Percentiles rank a stretch among this genome's conserved stretches.
Conservation (phyloP, 2,329 filamentous ascomycete genomes). For the Grosmannia serpens region DNA sequence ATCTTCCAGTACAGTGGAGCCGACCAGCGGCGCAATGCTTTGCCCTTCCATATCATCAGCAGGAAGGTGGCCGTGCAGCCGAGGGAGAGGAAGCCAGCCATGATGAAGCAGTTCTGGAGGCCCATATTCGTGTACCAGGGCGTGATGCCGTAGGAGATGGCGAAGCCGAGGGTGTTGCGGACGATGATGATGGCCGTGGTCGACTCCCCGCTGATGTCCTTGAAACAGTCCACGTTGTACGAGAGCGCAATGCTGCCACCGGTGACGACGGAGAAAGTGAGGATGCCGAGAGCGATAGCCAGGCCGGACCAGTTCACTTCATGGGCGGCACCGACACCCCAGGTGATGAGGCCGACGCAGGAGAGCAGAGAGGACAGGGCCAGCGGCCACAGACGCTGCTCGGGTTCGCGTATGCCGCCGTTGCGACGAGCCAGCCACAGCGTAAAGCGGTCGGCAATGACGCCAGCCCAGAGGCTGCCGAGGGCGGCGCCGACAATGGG, state of each 20-base stretch:
- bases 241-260: slow-evolving; percentile 26
- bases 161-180: slow-evolving; percentile 18
- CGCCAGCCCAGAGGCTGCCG: slow-evolving; percentile 13
- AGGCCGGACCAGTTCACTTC: slow-evolving; percentile 29
- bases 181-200: slow-evolving; percentile 16
- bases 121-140: slow-evolving; percentile 22
- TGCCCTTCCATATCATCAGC: slow-evolving; percentile 20
- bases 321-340: slow-evolving; percentile 35
- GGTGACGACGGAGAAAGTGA: slow-evolving; percentile 26
- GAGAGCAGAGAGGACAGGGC: slow-evolving; percentile 11
- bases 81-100: slow-evolving; percentile 19
- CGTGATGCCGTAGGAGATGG: slow-evolving; percentile 21
- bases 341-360: slow-evolving; percentile 28
- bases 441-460: slow-evolving; percentile 12
- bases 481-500: slow-evolving; percentile 14
- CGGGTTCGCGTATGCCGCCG: slow-evolving; percentile 23
- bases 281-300: slow-evolving; percentile 27
- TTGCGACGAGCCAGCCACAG: slow-evolving; percentile 27
- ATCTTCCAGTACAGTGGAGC: slow-evolving; percentile 6
- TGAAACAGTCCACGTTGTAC: slow-evolving; percentile 30
- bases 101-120: slow-evolving; percentile 22
- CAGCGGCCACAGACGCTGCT: slow-evolving; percentile 19
- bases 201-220: slow-evolving; percentile 16
- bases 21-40: slow-evolving; percentile 13
- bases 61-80: slow-evolving; percentile 17